Evolutionary conservation across 148 eudicot genomes (phyloP), one percentile per base, ranked within the genome.

Genomic region (Bassia scoparia): DNA sequence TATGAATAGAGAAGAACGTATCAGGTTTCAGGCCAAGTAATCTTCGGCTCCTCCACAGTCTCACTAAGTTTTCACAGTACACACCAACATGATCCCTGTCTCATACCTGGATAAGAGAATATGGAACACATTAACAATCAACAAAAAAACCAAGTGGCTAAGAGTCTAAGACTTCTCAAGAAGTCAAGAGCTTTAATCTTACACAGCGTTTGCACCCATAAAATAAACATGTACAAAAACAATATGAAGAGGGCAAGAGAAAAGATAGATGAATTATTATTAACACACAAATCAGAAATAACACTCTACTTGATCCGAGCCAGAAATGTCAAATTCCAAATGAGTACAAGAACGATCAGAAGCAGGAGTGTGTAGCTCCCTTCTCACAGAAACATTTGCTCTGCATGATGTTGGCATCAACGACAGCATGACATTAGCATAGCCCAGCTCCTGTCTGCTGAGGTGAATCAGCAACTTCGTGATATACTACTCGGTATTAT

Each of bases 21-120:
- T 85, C 83, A 52, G 92, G 89, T 11, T 91, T 78, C 68, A 87
- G 33, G 66, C 74, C 84, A 18, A 95, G 74, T 52, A 95, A 78
- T 59, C 85, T 86, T 87, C 93, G 53, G 97, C 99, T 67, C 96
- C 78, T 87, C 97, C 29, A 92, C 96, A 35, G 73, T 80, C 83
- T 95, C 97, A 70, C 56, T 64, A 84, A 75, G 76, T 95, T 95
- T 70, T 95, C 94, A 84, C 89, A 85, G 80, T 87, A 95, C 21
- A 95, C 99, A 74, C 99, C 99, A 78, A 91, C 96, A 84, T 95
- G 99, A 76, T 95, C 99, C 99, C 99, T 49, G 99, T 95, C 82
- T 95, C 99, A 79, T 95, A 95, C 70, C 98, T 95, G 84, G 38
- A 44, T 24, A 73, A 4, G 29, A 27, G 30, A 71, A 44, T 9